Evolutionary conservation across 768 basidiomycete genomes (phyloP).

Genomic region (Pleurotus salmoneostramineus): DNA sequence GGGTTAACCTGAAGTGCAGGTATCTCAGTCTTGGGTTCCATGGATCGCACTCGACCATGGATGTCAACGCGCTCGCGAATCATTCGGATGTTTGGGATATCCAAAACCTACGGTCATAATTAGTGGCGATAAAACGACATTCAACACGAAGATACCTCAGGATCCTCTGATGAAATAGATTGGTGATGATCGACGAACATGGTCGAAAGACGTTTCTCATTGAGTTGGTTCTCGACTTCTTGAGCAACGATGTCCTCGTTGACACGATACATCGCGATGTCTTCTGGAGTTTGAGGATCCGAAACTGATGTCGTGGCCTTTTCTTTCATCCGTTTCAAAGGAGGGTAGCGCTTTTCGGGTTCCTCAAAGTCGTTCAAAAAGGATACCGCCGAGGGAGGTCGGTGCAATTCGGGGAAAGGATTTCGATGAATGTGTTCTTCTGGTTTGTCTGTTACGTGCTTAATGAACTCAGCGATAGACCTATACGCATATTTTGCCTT

Average conservation of each 20-base stretch:
- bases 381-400: constrained; percentile 20
- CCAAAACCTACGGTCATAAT: background rate
- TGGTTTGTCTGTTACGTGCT: constrained; percentile 42
- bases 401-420: constrained; percentile 44
- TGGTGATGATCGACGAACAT: background rate
- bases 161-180: background rate
- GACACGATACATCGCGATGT: constrained; percentile 22
- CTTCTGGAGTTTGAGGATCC: constrained; percentile 8
- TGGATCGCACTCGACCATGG: constrained; percentile 51
- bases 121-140: background rate
- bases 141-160: background rate
- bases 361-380: constrained; percentile 16
- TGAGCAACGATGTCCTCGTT: constrained; percentile 23
- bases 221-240: constrained; percentile 21
- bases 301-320: constrained; percentile 6
- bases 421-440: constrained; percentile 31
- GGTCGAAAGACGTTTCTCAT: constrained; percentile 12
- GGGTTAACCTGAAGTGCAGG: constrained; percentile 47
- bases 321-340: background rate
- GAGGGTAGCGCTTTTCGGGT: background rate
- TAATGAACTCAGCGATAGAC: constrained; percentile 53
- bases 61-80: constrained; percentile 74
- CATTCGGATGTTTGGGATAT: constrained; percentile 32
- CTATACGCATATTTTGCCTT: constrained; percentile 60
- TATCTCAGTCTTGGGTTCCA: constrained; percentile 59